Evolutionary conservation across 2,329 filamentous ascomycete genomes (phyloP).

Genomic region (Claviceps humidiphila): DNA sequence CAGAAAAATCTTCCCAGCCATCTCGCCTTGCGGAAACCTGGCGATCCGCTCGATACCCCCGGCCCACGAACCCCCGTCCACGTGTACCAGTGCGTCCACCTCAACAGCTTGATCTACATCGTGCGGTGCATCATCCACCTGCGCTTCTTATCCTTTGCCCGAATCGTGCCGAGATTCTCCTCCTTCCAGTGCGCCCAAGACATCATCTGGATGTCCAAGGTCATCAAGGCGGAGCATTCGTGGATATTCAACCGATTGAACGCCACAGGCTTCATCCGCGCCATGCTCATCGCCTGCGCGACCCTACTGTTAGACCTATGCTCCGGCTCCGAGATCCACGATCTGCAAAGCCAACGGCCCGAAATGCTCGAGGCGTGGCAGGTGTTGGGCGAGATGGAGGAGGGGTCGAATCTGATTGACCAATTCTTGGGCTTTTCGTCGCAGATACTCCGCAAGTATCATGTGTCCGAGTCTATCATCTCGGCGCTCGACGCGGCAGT

Average conservation of each 20-base stretch:
- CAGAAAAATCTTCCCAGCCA: conserved; percentile 3
- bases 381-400: neutral
- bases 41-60: neutral
- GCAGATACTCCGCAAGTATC: conserved; percentile 5
- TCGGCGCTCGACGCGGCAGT: neutral
- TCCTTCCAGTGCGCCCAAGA: conserved; percentile 1
- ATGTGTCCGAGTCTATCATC: neutral
- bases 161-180: neutral
- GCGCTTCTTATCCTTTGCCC: conserved; percentile 1
- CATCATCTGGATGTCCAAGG: conserved; percentile 2
- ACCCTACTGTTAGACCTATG: conserved; percentile 4
- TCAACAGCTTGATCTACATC: conserved; percentile 4
- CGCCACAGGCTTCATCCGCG: neutral
- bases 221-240: neutral
- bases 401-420: conserved; percentile 2
- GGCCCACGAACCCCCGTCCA: neutral
- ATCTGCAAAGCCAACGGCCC: neutral
- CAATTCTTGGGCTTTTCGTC: conserved; percentile 4
- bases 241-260: conserved; percentile 2
- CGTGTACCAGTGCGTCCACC: conserved; percentile 2
- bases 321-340: neutral
- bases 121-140: conserved; percentile 2
- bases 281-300: conserved; percentile 1
- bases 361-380: conserved; percentile 3
- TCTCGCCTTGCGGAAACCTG: neutral